Evolutionary conservation across 495 filamentous ascomycete genomes (phyloP).

Genomic region (Podospora anserina): DNA sequence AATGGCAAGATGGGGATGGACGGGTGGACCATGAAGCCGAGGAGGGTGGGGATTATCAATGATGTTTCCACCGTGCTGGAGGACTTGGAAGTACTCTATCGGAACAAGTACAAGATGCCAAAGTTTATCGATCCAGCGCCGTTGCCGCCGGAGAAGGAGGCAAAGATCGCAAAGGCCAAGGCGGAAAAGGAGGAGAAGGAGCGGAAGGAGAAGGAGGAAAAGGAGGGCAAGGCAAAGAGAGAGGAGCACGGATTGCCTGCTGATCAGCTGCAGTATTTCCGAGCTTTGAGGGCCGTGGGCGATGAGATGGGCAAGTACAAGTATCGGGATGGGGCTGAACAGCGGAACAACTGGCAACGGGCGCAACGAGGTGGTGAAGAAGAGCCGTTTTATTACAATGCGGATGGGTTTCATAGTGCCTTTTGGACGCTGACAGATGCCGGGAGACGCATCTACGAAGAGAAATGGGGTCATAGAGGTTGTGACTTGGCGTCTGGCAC

Average conservation of each 20-base stretch:
- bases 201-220: conserved; percentile 25
- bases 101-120: conserved; percentile 32
- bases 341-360: conserved; percentile 54
- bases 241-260: conserved; percentile 27
- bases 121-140: conserved; percentile 32
- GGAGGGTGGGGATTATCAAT: conserved; percentile 47
- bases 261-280: conserved; percentile 32
- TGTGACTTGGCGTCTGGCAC: conserved; percentile 25
- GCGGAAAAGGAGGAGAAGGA: conserved; percentile 20
- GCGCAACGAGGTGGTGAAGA: conserved; percentile 52
- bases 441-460: conserved; percentile 48
- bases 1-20: conserved; percentile 52
- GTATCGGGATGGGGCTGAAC: conserved; percentile 27
- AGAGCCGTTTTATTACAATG: conserved; percentile 56
- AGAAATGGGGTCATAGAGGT: conserved; percentile 53
- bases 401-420: conserved; percentile 51
- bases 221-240: conserved; percentile 6
- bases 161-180: conserved; percentile 15
- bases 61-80: conserved; percentile 48
- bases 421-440: conserved; percentile 48
- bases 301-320: conserved; percentile 38
- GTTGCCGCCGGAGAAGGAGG: conserved; percentile 11
- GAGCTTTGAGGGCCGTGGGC: conserved; percentile 33
- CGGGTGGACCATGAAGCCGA: conserved; percentile 45
- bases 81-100: conserved; percentile 47